These are phyloP conservation scores for Ascomycota sp. DNA, from an alignment of 2,329 filamentous ascomycete genomes.

Conservation along the genomic window DNA sequence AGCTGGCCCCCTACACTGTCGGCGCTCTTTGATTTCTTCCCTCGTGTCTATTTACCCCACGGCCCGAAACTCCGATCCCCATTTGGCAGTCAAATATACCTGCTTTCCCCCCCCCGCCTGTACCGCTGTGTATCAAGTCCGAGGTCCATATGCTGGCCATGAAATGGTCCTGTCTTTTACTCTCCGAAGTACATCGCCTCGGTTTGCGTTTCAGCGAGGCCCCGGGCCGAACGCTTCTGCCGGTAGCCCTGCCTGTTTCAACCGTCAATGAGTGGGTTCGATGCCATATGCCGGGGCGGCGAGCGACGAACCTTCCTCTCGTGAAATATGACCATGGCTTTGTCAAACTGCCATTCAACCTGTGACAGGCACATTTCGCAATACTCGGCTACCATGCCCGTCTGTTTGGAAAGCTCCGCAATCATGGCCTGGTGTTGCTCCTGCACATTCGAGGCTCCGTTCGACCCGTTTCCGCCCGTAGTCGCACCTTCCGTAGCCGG, in stretches of 20 bases:
- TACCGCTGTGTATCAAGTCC: too few species aligned
- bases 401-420: slow-evolving; percentile 53
- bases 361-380: slow-evolving; percentile 64
- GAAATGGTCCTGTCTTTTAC: too few species aligned
- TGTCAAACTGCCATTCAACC: slow-evolving; percentile 60
- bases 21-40: too few species aligned
- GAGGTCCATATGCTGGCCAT: too few species aligned
- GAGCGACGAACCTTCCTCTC: slow-evolving; percentile 44
- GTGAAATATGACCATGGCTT: slow-evolving; percentile 55
- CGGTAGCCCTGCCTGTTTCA: slow-evolving; percentile 7
- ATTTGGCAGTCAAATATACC: too few species aligned
- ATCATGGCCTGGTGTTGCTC: slow-evolving; percentile 48
- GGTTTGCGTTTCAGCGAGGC: slow-evolving; percentile 1
- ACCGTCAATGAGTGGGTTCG: background rate
- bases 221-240: slow-evolving; percentile 8
- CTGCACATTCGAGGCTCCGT: slow-evolving; percentile 6
- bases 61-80: too few species aligned
- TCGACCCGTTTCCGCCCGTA: too few species aligned
- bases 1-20: too few species aligned
- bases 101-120: too few species aligned
- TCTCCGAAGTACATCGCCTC: too few species aligned
- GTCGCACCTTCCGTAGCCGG: too few species aligned
- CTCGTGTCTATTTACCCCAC: too few species aligned
- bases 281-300: background rate
- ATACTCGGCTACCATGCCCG: slow-evolving; percentile 61